phyloP scores from a whole-genome alignment of 2,329 filamentous ascomycete species.

The Rhynchosporium secalis region DNA sequence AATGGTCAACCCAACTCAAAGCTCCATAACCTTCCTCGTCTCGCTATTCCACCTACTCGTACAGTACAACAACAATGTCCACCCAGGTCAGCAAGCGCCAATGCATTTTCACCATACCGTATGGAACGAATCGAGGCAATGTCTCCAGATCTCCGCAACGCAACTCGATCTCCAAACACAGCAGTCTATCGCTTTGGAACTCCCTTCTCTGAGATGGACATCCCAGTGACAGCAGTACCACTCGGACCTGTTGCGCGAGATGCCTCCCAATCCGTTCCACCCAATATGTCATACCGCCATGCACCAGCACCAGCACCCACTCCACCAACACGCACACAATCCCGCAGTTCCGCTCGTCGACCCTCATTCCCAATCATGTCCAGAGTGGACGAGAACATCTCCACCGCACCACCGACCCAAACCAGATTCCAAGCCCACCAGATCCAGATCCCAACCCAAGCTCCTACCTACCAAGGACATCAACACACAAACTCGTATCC shows the following conservation, averaged over 20 bases:
- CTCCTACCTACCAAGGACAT: constrained; percentile 32
- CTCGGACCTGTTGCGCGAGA: constrained; percentile 74
- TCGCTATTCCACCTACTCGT: constrained; percentile 54
- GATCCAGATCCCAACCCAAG: constrained; percentile 27
- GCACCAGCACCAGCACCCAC: constrained; percentile 32
- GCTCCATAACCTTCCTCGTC: constrained; percentile 60
- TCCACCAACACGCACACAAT: constrained; percentile 33
- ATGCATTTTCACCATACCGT: constrained; percentile 49
- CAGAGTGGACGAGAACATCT: constrained; percentile 64
- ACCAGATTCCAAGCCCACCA: constrained; percentile 22
- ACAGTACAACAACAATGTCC: constrained; percentile 30
- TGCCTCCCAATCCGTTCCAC: constrained; percentile 85
- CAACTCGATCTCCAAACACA: constrained; percentile 52
- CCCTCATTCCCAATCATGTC: constrained; percentile 70
- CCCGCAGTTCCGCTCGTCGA: constrained; percentile 57
- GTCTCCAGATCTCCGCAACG: constrained; percentile 56
- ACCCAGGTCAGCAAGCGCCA: constrained; percentile 37
- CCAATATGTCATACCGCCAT: constrained; percentile 80
- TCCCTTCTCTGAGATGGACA: constrained; percentile 87
- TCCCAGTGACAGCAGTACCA: constrained; percentile 74
- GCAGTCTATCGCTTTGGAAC: constrained; percentile 77
- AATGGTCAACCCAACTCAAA: constrained; percentile 45
- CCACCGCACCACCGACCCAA: constrained; percentile 37
- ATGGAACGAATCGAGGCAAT: constrained; percentile 54
- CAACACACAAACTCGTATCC: constrained; percentile 28